phyloP scores from a whole-genome alignment of 2,329 filamentous ascomycete species.

The Claviceps capensis region DNA sequence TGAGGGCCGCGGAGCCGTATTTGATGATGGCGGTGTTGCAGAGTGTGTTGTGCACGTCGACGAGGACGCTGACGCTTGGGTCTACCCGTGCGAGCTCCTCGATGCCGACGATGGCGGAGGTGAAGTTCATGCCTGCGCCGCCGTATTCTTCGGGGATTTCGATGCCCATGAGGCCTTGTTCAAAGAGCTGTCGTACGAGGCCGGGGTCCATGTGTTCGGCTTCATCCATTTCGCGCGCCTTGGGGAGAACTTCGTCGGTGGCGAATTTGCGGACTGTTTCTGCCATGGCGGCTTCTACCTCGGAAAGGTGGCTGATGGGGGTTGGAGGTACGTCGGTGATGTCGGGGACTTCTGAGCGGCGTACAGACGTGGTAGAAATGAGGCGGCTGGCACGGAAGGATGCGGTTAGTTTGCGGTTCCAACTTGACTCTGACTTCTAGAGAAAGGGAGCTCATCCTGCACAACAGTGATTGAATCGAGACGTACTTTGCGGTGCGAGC shows the following conservation, averaged over 20 bases:
- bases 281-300: constrained; percentile 78
- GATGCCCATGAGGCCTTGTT: constrained; percentile 93
- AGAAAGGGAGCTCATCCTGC: too few species aligned
- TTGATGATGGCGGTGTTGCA: constrained; percentile 89
- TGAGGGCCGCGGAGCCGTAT: constrained; percentile 61
- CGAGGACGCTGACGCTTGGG: constrained; percentile 86
- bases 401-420: too few species aligned
- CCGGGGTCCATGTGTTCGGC: constrained; percentile 81
- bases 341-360: constrained; percentile 36
- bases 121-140: constrained; percentile 91
- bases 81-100: constrained; percentile 92
- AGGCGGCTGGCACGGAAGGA: constrained; percentile 23
- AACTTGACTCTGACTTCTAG: too few species aligned
- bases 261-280: constrained; percentile 88
- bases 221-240: constrained; percentile 95
- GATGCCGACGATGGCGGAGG: constrained; percentile 86
- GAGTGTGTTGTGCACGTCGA: constrained; percentile 95
- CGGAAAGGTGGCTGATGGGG: constrained; percentile 83
- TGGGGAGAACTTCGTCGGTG: constrained; percentile 74
- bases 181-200: constrained; percentile 85
- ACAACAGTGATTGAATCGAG: too few species aligned
- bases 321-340: constrained; percentile 73
- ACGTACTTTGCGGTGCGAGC: constrained; percentile 12
- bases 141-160: constrained; percentile 89
- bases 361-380: constrained; percentile 46